These are phyloP conservation scores for Eucommia ulmoides DNA, from an alignment of 257 asterid species.

Conservation along the genomic window DNA sequence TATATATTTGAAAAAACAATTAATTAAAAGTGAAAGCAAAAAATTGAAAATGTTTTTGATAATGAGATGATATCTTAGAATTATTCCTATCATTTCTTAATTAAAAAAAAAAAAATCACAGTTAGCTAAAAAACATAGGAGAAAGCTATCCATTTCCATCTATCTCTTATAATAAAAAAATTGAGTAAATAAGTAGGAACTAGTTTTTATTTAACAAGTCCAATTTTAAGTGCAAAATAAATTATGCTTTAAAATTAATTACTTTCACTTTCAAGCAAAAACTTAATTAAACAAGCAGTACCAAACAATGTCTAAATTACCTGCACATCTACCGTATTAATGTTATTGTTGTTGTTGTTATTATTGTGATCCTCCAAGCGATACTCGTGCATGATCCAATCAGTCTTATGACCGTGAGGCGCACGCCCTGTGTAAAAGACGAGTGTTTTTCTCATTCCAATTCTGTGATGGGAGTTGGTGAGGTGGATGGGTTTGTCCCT, in stretches of 20 bases:
- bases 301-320: not conserved
- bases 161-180: too few relatives aligned
- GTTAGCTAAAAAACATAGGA: too few relatives aligned
- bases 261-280: not conserved
- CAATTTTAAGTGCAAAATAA: not conserved
- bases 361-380: not conserved
- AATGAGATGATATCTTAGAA: too few relatives aligned
- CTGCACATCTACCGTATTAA: not conserved
- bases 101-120: too few relatives aligned
- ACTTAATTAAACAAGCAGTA: not conserved
- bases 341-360: too few relatives aligned
- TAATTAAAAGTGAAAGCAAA: too few relatives aligned
- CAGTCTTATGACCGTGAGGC: not conserved
- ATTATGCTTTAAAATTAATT: not conserved
- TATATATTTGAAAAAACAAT: too few relatives aligned
- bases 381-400: conserved; percentile 1
- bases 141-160: too few relatives aligned
- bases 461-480: not conserved
- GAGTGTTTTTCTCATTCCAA: not conserved
- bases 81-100: too few relatives aligned
- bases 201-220: not conserved
- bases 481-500: conserved; percentile 2
- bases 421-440: conserved; percentile 1
- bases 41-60: too few relatives aligned
- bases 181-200: not conserved